Evolutionary conservation across 139 green algal genomes (phyloP), one percentile per base, ranked within the genome.

Genomic region (Eudorina sp.): DNA sequence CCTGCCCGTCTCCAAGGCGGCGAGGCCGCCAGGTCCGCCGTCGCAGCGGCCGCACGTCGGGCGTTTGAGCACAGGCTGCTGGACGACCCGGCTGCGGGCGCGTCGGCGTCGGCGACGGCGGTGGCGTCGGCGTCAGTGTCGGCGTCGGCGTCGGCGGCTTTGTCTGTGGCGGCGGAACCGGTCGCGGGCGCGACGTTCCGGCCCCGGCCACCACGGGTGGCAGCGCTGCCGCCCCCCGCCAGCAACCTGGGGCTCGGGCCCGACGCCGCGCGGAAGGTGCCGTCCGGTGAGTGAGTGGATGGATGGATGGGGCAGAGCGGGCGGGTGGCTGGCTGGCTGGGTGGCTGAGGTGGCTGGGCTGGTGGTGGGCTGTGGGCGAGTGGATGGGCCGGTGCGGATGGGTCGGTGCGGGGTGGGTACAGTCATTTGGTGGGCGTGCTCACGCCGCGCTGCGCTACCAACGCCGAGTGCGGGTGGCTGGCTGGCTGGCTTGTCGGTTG

Each of bases 241-340:
- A 21, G 2, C 23, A 4, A 1, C 29, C 51, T 86, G 21, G 75
- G 48, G 23, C 46, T 90, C 4, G 53, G 60, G 36, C 86, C 76
- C 2, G 76, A 76, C 48, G 31, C 27, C 0, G 13, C 48, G 0
- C 60, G 75, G 2, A 86, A 62, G 62, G 86, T 86, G 23, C 75
- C 86, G 19, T 86, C 76, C 40, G 86, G 86, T 81, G 46, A 11
- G 25, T 36, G 13, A 66, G 55, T 25, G 55, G n/a, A n/a, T n/a
- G n/a, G n/a, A n/a, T n/a, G n/a, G n/a, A n/a, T n/a, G n/a, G n/a
- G n/a, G n/a, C n/a, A n/a, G n/a, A n/a, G n/a, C n/a, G n/a, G n/a
- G n/a, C n/a, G n/a, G n/a, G n/a, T n/a, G n/a, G n/a, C n/a, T n/a
- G n/a, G n/a, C n/a, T n/a, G n/a, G n/a, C n/a, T n/a, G n/a, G n/a